phyloP scores from a whole-genome alignment of 805 yeast genomes.

The Saccharomycopsis sp. region DNA sequence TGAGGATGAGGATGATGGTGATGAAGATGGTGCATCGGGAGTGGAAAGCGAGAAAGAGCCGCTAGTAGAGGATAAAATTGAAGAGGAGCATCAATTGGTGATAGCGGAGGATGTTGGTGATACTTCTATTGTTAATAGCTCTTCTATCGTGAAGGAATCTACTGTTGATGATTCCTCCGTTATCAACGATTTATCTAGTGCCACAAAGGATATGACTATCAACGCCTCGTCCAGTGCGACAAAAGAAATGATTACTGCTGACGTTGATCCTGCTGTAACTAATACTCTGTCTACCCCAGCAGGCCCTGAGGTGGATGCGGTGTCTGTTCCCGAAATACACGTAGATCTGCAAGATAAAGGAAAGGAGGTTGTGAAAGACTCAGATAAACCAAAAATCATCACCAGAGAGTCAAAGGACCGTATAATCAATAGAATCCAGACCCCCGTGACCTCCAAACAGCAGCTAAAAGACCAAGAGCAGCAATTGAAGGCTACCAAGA shows the following conservation, averaged over 20 bases:
- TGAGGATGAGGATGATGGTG: background rate
- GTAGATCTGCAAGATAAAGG: background rate
- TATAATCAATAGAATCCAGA: conserved; percentile 18
- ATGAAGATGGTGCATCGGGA: background rate
- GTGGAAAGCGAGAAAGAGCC: background rate
- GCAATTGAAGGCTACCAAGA: conserved; percentile 10
- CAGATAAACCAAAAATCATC: background rate
- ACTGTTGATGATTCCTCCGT: no score
- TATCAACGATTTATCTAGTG: no score
- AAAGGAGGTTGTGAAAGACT: background rate
- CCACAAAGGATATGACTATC: no score
- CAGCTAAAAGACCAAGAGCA: conserved; percentile 18
- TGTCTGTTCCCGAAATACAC: background rate
- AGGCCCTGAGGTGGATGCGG: background rate
- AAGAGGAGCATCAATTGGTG: background rate
- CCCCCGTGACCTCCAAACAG: conserved; percentile 14
- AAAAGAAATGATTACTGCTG: no score
- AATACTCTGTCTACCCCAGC: background rate
- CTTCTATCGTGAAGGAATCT: no score
- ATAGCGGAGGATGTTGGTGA: no score
- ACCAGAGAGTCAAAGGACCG: conserved; percentile 18
- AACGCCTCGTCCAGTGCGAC: no score
- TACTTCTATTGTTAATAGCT: no score
- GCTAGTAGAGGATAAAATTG: background rate
- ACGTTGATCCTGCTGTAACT: no score